Evolutionary conservation across 805 yeast species (phyloP), one percentile per base, ranked within the genome.

Genomic region (Cyberlindnera sargentensis): DNA sequence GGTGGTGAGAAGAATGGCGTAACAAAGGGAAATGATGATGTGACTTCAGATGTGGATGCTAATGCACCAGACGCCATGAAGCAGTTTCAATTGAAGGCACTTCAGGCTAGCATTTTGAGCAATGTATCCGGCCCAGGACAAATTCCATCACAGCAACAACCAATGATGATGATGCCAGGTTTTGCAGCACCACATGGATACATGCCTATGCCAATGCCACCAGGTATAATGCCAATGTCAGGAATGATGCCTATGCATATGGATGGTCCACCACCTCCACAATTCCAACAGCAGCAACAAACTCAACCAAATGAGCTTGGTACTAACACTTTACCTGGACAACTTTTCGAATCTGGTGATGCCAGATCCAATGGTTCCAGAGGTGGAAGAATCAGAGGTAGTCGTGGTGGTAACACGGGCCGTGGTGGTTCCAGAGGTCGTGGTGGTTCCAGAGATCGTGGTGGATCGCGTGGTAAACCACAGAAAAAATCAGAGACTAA

Each of bases 21-120:
- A 23, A n/a, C 39, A 47, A 68, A 72, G 49, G 60, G 61, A 2
- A 63, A 63, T 27, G 44, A 50, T 26, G 47, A 34, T 3, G 15
- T 36, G 10, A 36, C 35, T 6, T 38, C 34, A 2, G 63, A 63
- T 27, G 44, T 48, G 23, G 47, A 34, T 3, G 15, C 34, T 9
- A 36, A 34, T 6, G 36, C 41, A 6, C 31, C 55, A 24, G 58
- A 53, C 28, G 39, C 48, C 29, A 56, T 61, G 56, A 45, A 58
- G 63, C 44, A 58, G 55, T 39, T 57, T 59, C 50, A 57, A 56
- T 43, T 36, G 42, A 46, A 44, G 41, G 61, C 42, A 4, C 40
- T 41, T 15, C 49, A 43, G 31, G 49, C 45, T 11, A 37, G 45
- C 9, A 42, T 50, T 30, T 42, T 47, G 36, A 55, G 60, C 39